A percentile compares a stretch with the other conserved stretches of the same genome.
These are phyloP conservation scores for Zymoseptoria passerinii DNA, from an alignment of 2,329 filamentous ascomycete genomes.

Conservation along the genomic window DNA sequence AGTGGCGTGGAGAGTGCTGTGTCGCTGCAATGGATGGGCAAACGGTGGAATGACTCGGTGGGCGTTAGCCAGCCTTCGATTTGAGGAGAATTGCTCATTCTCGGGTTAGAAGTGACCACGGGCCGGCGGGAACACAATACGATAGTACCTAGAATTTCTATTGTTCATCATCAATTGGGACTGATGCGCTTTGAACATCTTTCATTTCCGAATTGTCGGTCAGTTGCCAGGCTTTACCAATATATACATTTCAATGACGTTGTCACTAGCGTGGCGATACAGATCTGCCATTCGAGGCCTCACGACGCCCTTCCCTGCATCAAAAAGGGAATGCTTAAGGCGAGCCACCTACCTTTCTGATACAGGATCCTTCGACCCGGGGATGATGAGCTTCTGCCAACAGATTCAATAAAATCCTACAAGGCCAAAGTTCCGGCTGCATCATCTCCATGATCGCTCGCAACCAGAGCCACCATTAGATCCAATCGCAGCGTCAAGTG, in stretches of 20 bases:
- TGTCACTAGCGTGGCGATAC: not conserved
- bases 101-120: too few relatives aligned
- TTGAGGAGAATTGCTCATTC: not conserved
- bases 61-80: not conserved
- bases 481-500: too few relatives aligned
- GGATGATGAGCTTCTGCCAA: not conserved
- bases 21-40: constrained; percentile 24
- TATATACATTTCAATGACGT: not conserved
- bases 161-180: too few relatives aligned
- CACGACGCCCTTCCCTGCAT: not conserved
- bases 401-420: not conserved
- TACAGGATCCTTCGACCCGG: not conserved
- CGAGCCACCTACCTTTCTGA: not conserved
- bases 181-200: not conserved
- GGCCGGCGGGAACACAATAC: too few relatives aligned
- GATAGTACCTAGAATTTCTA: too few relatives aligned
- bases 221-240: not conserved
- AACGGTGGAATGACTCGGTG: constrained; percentile 11
- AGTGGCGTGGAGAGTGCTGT: constrained; percentile 12
- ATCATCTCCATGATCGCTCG: not conserved
- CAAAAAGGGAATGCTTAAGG: not conserved
- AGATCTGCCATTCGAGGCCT: not conserved
- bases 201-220: not conserved
- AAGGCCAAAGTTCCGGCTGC: not conserved
- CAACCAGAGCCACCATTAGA: not conserved